Base-by-base conservation (phyloP, 164 flowering plant genomes). In the Aristolochia contorta region DNA sequence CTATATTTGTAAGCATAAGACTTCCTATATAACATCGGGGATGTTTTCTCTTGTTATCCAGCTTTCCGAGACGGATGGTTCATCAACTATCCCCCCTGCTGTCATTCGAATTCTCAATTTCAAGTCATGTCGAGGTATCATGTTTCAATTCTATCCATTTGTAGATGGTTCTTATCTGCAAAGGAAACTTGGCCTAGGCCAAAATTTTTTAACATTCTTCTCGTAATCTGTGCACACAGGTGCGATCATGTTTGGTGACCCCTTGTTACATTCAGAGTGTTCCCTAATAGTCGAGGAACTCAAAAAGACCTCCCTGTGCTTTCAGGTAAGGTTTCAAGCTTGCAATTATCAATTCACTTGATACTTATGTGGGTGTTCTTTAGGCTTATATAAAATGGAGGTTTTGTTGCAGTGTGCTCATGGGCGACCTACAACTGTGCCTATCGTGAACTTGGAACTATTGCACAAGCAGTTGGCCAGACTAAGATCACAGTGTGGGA, bases 181-280 rank as follows among this genome's bases (percentile, higher is more conserved):
- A 3, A 32, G 7, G 33, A 10, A 37, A 10, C 12, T 7, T 37
- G 10, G 7, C 3, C 1, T 1, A 10, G 49, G 24, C 49, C 45
- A 58, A 12, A 57, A 16, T n/a, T 0, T n/a, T 19, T 57, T 27
- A 1, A 10, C 16, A 4, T 16, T 55, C 16, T 50, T 12, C 22
- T 18, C 21, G 24, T 52, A 56, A 32, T 32, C 21, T 52, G 22
- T 3, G n/a, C n/a, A 64, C 41, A 27, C 54, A 92, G 98, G 99
- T 69, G 99, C 99, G 62, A 91, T 94, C 46, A 94, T 94, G 97
- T 94, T 94, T 73, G 99, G 99, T 24, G 97, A 94, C 62, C 67
- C 84, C 41, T 75, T 94, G 75, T 77, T 94, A 30, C 96, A 83
- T 56, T 91, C 99, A n/a, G 95, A 94, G 61, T 94, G 97, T 71